These are phyloP conservation scores for Aleurites moluccanus DNA, from an alignment of 441 rosid species.

Conservation along the genomic window DNA sequence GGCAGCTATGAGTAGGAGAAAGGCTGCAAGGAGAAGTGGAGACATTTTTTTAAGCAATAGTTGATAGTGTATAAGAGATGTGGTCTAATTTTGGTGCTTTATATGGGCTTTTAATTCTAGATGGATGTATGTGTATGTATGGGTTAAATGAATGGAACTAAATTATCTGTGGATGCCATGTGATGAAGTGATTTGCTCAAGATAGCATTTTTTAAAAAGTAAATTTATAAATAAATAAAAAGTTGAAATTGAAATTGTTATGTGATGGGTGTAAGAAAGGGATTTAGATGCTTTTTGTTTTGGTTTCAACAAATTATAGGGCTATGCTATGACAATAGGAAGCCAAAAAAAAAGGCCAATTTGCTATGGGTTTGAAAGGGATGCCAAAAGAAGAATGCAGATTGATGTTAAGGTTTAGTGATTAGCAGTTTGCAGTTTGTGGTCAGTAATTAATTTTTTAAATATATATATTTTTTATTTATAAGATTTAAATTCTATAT, in stretches of 20 bases:
- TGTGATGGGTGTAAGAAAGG: not conserved
- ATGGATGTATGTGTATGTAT: not conserved
- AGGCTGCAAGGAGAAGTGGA: constrained; percentile 15
- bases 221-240: not conserved
- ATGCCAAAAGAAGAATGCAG: not conserved
- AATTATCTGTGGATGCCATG: not conserved
- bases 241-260: not conserved
- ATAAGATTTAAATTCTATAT: no score
- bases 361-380: not conserved
- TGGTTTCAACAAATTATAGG: constrained; percentile 15
- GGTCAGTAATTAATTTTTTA: no score
- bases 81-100: constrained; percentile 8
- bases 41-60: constrained; percentile 15
- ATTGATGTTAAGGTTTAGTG: no score
- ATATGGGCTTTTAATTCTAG: not conserved
- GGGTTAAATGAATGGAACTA: not conserved
- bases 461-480: no score
- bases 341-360: constrained; percentile 24
- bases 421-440: no score
- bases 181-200: not conserved
- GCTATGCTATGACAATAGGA: constrained; percentile 20
- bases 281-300: not conserved
- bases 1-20: constrained; percentile 32
- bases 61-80: not conserved
- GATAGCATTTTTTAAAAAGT: not conserved